These are phyloP conservation scores for Aphanomyces astaci DNA, from an alignment of 352 stramenopile genomes.

Conservation along the genomic window DNA sequence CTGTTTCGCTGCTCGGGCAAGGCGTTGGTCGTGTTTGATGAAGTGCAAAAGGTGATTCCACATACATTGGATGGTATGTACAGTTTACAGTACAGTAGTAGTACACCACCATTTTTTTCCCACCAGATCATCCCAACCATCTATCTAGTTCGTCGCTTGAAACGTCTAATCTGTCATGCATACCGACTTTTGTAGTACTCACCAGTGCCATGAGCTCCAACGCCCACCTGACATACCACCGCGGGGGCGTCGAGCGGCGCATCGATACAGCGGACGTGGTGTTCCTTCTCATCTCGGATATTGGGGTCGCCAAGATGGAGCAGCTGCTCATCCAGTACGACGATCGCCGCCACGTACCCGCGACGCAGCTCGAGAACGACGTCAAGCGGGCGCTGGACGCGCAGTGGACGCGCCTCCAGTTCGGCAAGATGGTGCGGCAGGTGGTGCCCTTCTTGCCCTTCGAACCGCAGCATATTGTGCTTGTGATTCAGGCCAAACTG, in stretches of 20 bases:
- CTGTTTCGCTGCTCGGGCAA: constrained; percentile 76
- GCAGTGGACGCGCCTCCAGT: constrained; percentile 83
- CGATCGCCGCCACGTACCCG: constrained; percentile 54
- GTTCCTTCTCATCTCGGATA: constrained; percentile 86
- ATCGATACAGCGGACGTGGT: constrained; percentile 76
- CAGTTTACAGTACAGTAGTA: background rate
- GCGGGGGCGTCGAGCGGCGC: constrained; percentile 48
- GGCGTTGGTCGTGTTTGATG: constrained; percentile 85
- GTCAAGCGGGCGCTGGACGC: constrained; percentile 73
- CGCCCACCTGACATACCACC: constrained; percentile 70
- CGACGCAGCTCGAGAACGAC: constrained; percentile 49
- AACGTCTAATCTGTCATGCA: too few relatives aligned
- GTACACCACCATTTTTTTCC: too few relatives aligned
- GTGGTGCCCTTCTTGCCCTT: constrained; percentile 86
- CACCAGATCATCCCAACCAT: too few relatives aligned
- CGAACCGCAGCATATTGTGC: constrained; percentile 65
- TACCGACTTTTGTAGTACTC: constrained; percentile 48
- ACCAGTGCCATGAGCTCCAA: constrained; percentile 67
- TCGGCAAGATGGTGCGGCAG: constrained; percentile 60
- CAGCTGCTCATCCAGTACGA: constrained; percentile 77
- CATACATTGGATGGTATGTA: constrained; percentile 76
- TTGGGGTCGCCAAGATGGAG: constrained; percentile 77
- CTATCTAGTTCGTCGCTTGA: too few relatives aligned
- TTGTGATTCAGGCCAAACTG: constrained; percentile 80
- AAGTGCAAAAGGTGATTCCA: constrained; percentile 88